Evolutionary conservation across 306 rosid genomes (phyloP).

Genomic region (Vicia villosa): DNA sequence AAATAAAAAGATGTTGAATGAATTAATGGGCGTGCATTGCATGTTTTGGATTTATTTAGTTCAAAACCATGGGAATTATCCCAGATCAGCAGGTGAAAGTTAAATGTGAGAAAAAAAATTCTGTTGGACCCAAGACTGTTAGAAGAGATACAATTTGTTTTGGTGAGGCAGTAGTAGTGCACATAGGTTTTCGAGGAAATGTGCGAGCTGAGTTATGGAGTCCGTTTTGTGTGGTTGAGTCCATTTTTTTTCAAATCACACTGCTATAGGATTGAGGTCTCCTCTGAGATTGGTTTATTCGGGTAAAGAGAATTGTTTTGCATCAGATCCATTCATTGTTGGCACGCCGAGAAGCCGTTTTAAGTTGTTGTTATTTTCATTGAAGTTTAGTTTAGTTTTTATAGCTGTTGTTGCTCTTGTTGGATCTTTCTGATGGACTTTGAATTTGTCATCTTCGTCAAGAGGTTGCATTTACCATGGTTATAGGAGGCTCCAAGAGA

Average conservation of each 20-base stretch:
- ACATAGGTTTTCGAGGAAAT: not conserved
- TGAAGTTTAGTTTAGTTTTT: too few species aligned
- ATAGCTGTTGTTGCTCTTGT: conserved; percentile 74
- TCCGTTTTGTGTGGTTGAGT: too few species aligned
- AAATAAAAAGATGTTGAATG: not conserved
- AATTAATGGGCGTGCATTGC: not conserved
- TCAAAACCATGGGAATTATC: not conserved
- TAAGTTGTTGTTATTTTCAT: too few species aligned
- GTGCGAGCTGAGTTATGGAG: not conserved
- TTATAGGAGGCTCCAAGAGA: conserved; percentile 92
- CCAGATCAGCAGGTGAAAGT: not conserved
- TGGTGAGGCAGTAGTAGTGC: not conserved
- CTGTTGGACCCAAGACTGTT: not conserved
- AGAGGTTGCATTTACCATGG: conserved; percentile 82
- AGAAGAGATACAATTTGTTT: not conserved
- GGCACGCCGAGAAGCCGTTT: too few species aligned
- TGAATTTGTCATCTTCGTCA: conserved; percentile 75
- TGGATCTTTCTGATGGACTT: conserved; percentile 94
- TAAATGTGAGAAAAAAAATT: not conserved
- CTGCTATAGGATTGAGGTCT: conserved; percentile 44
- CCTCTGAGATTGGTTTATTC: too few species aligned
- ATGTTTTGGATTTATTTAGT: not conserved
- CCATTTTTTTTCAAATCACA: conserved; percentile 70
- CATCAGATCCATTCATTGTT: too few species aligned
- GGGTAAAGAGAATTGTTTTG: too few species aligned